phyloP scores from a whole-genome alignment of 331 rosid genomes.

The Pyracantha coccinea region DNA sequence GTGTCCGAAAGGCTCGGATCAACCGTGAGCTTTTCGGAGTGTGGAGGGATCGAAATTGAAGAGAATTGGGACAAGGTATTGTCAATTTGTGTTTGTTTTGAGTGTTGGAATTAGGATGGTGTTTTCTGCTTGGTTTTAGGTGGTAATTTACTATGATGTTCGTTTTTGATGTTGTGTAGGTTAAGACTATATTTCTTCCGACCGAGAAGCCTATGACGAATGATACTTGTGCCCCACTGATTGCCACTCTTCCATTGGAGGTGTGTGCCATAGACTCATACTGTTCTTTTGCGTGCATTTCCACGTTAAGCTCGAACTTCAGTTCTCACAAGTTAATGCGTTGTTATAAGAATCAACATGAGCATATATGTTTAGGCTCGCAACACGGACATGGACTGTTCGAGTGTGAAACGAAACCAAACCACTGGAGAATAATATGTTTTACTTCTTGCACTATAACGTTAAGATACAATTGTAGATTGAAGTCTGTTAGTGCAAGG shows the following conservation, averaged over 20 bases:
- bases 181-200: constrained; percentile 69
- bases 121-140: not conserved
- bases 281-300: not conserved
- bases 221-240: constrained; percentile 73
- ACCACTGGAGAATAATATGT: not conserved
- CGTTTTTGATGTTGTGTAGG: constrained; percentile 21
- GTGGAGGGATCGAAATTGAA: constrained; percentile 79
- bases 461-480: not conserved
- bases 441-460: not conserved
- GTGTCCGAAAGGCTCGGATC: constrained; percentile 74
- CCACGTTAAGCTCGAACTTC: not conserved
- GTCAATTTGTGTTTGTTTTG: not conserved
- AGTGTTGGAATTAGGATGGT: not conserved
- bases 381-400: not conserved
- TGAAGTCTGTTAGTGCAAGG: not conserved
- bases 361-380: not conserved
- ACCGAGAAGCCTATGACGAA: constrained; percentile 52
- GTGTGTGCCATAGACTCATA: constrained; percentile 17
- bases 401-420: not conserved
- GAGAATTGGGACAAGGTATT: constrained; percentile 84
- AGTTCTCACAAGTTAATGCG: not conserved
- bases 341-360: not conserved
- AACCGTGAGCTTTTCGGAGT: constrained; percentile 70
- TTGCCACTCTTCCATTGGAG: constrained; percentile 88
- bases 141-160: not conserved